A percentile compares a stretch with the other conserved stretches of the same genome.
Evolutionary conservation across 257 asterid genomes (phyloP).

Genomic region (Salvia splendens): DNA sequence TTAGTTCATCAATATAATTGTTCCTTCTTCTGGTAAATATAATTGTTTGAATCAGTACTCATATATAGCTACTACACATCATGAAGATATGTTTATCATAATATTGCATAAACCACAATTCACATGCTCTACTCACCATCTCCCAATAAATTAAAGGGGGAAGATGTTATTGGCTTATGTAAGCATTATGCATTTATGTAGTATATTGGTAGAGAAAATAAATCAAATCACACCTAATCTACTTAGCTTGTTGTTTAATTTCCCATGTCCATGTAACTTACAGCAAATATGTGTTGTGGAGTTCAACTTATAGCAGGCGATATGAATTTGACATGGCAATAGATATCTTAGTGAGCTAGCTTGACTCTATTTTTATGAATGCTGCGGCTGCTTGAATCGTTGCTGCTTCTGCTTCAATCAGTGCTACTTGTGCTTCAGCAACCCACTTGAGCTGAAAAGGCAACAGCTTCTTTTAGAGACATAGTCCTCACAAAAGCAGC

Average conservation of each 20-base stretch:
- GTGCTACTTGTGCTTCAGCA: slow-evolving; percentile 29
- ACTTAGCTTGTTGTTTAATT: too few relatives aligned
- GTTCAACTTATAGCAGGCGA: slow-evolving; percentile 2
- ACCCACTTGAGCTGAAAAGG: slow-evolving; percentile 47
- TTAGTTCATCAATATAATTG: slow-evolving; percentile 9
- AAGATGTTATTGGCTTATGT: too few relatives aligned
- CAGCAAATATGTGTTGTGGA: not conserved
- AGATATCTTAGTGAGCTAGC: slow-evolving; percentile 34
- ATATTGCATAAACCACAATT: too few relatives aligned
- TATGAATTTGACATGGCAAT: not conserved
- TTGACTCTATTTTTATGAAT: slow-evolving; percentile 40
- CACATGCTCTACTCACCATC: too few relatives aligned
- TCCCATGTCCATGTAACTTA: too few relatives aligned
- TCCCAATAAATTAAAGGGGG: too few relatives aligned
- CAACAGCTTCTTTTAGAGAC: slow-evolving; percentile 64
- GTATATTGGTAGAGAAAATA: too few relatives aligned
- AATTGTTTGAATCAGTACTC: not conserved
- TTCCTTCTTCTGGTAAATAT: slow-evolving; percentile 7
- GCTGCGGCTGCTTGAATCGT: slow-evolving; percentile 66
- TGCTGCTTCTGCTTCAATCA: slow-evolving; percentile 67
- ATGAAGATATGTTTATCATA: too few relatives aligned
- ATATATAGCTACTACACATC: not conserved
- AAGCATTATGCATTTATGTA: too few relatives aligned
- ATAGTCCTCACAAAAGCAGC: slow-evolving; percentile 45
- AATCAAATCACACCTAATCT: too few relatives aligned